phyloP scores from a whole-genome alignment of 208 protist genomes.

The Herpetomonas samuelpessoai region DNA sequence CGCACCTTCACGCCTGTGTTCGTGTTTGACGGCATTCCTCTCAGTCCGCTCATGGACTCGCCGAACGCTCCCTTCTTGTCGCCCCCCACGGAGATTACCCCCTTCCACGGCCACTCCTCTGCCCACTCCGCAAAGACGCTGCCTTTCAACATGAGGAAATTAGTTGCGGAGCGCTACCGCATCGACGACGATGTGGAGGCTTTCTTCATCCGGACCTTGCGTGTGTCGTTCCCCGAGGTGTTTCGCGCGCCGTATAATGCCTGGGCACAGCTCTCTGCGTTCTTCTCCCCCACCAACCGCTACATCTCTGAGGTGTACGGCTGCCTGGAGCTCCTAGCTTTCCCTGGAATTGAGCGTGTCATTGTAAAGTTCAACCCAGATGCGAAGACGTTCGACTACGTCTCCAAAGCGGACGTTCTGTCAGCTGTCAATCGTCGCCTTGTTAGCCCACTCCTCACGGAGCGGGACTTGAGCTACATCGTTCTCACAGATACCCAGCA shows the following conservation, averaged over 20 bases:
- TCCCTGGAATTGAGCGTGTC: conserved; percentile 80
- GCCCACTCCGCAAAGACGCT: neutral
- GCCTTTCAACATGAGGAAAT: neutral
- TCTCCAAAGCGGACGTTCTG: conserved; percentile 55
- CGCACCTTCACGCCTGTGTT: conserved; percentile 41
- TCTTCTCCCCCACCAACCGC: conserved; percentile 41
- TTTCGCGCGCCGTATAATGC: conserved; percentile 80
- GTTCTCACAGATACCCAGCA: neutral
- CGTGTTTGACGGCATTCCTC: conserved; percentile 68
- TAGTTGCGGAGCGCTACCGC: conserved; percentile 35
- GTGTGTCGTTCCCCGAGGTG: conserved; percentile 40
- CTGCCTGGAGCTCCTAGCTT: conserved; percentile 79
- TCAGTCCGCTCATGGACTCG: conserved; percentile 7
- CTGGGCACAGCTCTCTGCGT: conserved; percentile 84
- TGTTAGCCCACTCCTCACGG: conserved; percentile 24
- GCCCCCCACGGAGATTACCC: conserved; percentile 22
- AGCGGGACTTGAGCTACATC: conserved; percentile 26
- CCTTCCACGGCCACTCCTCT: conserved; percentile 7
- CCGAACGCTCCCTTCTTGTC: conserved; percentile 2
- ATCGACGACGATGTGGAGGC: conserved; percentile 83
- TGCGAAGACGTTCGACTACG: conserved; percentile 62
- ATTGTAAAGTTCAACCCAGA: conserved; percentile 77
- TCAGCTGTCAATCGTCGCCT: conserved; percentile 19
- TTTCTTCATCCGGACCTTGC: conserved; percentile 60
- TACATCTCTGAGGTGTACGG: conserved; percentile 74